A percentile compares a stretch with the other conserved stretches of the same genome.
Conservation (phyloP, 371 early-diverging fungal genomes). For the Haplosporangium sp. region DNA sequence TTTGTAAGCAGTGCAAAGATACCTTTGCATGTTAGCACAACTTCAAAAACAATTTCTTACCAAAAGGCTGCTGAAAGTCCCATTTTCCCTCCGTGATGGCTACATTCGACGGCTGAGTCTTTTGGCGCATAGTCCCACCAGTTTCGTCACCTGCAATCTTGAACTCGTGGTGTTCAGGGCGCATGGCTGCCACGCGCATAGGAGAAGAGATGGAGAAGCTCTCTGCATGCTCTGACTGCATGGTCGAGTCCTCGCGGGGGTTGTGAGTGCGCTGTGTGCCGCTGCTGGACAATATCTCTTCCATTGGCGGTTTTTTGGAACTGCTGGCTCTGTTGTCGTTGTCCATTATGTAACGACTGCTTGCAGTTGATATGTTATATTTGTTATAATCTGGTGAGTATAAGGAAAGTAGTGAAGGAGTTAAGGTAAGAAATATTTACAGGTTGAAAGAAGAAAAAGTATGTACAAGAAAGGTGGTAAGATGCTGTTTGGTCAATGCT, state of each 20-base stretch:
- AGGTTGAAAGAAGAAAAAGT: no score
- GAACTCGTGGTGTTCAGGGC: slow-evolving; percentile 26
- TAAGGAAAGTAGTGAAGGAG: no score
- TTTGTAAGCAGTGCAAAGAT: no score
- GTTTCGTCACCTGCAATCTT: slow-evolving; percentile 19
- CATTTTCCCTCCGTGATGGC: slow-evolving; percentile 1
- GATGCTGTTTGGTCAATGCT: no score
- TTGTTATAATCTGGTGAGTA: no score
- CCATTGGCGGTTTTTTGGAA: no score
- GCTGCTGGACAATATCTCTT: background rate
- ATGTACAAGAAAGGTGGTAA: no score
- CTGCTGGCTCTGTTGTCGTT: no score
- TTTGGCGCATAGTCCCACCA: slow-evolving; percentile 24
- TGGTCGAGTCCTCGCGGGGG: slow-evolving; percentile 21
- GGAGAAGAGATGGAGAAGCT: background rate
- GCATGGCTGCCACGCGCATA: slow-evolving; percentile 19
- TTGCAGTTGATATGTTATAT: no score
- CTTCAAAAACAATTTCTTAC: background rate
- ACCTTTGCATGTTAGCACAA: background rate
- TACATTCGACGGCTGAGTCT: slow-evolving; percentile 1
- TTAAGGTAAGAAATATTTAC: no score
- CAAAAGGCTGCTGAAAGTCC: slow-evolving; percentile 4
- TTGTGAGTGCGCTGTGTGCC: slow-evolving; percentile 2
- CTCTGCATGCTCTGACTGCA: slow-evolving; percentile 19
- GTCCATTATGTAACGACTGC: no score